phyloP scores from a whole-genome alignment of 1,284 basidiomycete genomes.

The Austroboletus novae-zelandiae region DNA sequence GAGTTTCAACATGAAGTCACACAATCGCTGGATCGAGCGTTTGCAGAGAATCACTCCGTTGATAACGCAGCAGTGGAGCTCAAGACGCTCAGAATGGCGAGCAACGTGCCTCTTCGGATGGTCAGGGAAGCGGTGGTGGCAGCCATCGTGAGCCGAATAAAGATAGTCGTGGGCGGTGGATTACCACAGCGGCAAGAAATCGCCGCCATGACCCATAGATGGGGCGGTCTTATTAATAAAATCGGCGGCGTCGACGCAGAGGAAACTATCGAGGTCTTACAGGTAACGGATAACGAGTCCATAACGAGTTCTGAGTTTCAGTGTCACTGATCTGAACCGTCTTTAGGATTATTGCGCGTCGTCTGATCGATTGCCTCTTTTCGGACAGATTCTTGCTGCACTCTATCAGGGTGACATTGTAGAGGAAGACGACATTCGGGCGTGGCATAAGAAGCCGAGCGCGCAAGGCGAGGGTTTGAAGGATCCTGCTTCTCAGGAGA shows the following conservation, averaged over 20 bases:
- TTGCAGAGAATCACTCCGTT: slow-evolving; percentile 85
- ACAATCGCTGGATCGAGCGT: slow-evolving; percentile 85
- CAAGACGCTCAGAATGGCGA: slow-evolving; percentile 93
- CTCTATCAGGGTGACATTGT: slow-evolving; percentile 77
- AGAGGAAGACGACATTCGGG: slow-evolving; percentile 75
- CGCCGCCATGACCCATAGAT: slow-evolving; percentile 54
- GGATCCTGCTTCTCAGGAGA: slow-evolving; percentile 43
- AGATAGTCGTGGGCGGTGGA: slow-evolving; percentile 51
- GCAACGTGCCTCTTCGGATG: slow-evolving; percentile 77
- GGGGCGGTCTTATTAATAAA: slow-evolving; percentile 70
- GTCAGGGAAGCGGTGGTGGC: slow-evolving; percentile 80
- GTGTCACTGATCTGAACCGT: slow-evolving; percentile 6
- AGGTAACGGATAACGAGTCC: slow-evolving; percentile 44
- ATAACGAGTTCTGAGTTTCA: neutral
- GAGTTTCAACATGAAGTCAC: slow-evolving; percentile 80
- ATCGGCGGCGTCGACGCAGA: slow-evolving; percentile 77
- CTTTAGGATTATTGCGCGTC: slow-evolving; percentile 59
- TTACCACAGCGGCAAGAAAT: slow-evolving; percentile 62
- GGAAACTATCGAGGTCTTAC: slow-evolving; percentile 68
- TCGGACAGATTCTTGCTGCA: slow-evolving; percentile 72
- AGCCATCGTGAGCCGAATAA: slow-evolving; percentile 67
- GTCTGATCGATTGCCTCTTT: slow-evolving; percentile 59
- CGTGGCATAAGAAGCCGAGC: slow-evolving; percentile 57
- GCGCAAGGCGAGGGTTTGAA: slow-evolving; percentile 50
- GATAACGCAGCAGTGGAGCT: slow-evolving; percentile 92